Conservation (phyloP, 2,329 filamentous ascomycete genomes). For the Colletotrichum sp. region DNA sequence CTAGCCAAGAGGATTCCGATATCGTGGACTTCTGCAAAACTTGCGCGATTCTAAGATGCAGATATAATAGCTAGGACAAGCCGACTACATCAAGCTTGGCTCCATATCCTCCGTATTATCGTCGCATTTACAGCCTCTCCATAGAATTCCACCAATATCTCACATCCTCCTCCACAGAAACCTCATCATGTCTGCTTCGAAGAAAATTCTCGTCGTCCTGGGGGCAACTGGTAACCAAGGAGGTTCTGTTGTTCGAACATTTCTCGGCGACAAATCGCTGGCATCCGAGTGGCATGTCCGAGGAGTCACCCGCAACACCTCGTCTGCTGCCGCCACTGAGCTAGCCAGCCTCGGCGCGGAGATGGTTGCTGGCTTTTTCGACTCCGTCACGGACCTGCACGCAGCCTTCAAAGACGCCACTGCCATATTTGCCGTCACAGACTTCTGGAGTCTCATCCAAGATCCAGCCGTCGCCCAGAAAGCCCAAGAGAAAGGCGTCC, state of each 20-base stretch:
- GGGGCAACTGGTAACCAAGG: slow-evolving; percentile 2
- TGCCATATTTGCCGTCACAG: slow-evolving; percentile 59
- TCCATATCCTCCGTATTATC: background rate
- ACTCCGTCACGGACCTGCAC: slow-evolving; percentile 42
- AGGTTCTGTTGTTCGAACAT: background rate
- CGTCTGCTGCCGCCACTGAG: slow-evolving; percentile 42
- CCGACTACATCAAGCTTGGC: background rate
- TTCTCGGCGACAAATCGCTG: background rate
- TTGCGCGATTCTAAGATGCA: background rate
- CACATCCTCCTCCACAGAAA: background rate
- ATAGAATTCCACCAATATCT: background rate
- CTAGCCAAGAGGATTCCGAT: background rate
- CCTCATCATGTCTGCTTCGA: background rate
- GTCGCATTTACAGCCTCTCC: background rate
- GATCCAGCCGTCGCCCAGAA: slow-evolving; percentile 38
- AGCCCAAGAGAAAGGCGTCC: background rate
- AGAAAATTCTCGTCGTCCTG: background rate
- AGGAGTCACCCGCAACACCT: slow-evolving; percentile 50
- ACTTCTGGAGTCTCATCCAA: slow-evolving; percentile 59
- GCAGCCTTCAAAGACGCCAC: slow-evolving; percentile 48
- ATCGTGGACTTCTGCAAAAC: background rate
- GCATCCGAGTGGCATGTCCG: slow-evolving; percentile 33
- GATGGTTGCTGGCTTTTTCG: slow-evolving; percentile 47
- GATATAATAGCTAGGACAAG: background rate
- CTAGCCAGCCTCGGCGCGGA: slow-evolving; percentile 45